Conservation (phyloP, 2,329 filamentous ascomycete genomes). For the Didymella segeticola region DNA sequence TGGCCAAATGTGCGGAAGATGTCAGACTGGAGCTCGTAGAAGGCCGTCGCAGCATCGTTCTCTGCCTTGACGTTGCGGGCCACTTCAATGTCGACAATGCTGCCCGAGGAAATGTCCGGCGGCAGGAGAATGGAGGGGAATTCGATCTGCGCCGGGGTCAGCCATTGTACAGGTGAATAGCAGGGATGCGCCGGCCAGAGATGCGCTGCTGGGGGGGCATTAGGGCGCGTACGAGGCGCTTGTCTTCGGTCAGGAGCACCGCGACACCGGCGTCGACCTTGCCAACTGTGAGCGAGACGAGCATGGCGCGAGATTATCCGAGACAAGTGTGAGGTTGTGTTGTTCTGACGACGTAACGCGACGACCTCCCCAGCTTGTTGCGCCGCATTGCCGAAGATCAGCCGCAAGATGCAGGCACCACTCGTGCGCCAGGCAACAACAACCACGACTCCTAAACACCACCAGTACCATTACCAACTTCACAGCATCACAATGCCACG, state of each 20-base stretch:
- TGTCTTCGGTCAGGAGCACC: conserved; percentile 94
- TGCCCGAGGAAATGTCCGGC: conserved; percentile 91
- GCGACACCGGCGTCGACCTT: conserved; percentile 99
- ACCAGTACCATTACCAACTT: conserved; percentile 2
- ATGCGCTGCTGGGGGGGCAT: conserved; percentile 17
- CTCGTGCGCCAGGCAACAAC: conserved; percentile 11
- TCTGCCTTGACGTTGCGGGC: conserved; percentile 85
- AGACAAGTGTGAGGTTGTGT: conserved; percentile 3
- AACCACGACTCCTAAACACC: not conserved
- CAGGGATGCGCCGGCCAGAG: conserved; percentile 29
- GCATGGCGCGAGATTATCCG: conserved; percentile 64
- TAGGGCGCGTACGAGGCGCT: conserved; percentile 76
- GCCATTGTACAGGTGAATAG: conserved; percentile 22
- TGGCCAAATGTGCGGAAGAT: conserved; percentile 89
- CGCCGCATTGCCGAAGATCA: conserved; percentile 5
- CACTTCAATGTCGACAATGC: conserved; percentile 97
- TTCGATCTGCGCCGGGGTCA: conserved; percentile 74
- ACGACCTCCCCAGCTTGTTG: conserved; percentile 14
- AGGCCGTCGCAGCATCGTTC: conserved; percentile 73
- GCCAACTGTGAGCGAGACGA: conserved; percentile 96
- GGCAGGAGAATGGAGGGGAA: conserved; percentile 97
- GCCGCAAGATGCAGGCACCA: conserved; percentile 10
- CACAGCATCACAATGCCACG: not conserved
- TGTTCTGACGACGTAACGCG: conserved; percentile 12
- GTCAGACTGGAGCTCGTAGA: conserved; percentile 83